Evolutionary conservation across 768 basidiomycete genomes (phyloP).

Genomic region (Astraeus odoratus): DNA sequence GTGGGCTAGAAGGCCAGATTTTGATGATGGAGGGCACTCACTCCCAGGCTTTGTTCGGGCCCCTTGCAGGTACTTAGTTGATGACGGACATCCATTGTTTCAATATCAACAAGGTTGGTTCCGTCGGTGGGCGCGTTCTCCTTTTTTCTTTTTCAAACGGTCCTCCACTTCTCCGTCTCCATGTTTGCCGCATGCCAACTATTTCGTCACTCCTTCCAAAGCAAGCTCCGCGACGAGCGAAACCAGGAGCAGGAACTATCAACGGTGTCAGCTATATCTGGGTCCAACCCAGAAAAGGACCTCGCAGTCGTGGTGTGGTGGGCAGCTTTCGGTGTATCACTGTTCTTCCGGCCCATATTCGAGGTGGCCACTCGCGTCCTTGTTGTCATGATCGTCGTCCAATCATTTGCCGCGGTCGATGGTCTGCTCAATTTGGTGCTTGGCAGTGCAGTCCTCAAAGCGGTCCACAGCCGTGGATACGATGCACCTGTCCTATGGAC

Average conservation of each 20-base stretch:
- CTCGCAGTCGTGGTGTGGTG: slow-evolving; percentile 8
- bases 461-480: slow-evolving; percentile 8
- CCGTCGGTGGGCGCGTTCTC: no score
- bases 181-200: slow-evolving; percentile 13
- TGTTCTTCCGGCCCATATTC: slow-evolving; percentile 7
- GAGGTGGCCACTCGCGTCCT: slow-evolving; percentile 7
- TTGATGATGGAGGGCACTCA: no score
- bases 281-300: slow-evolving; percentile 4
- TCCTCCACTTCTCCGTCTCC: no score
- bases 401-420: slow-evolving; percentile 6
- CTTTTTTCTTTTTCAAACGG: no score
- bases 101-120: no score
- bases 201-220: slow-evolving; percentile 4
- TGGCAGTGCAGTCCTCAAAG: slow-evolving; percentile 11
- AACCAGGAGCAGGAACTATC: background rate
- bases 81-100: no score
- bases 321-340: slow-evolving; percentile 6
- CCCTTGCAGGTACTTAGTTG: no score
- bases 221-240: background rate
- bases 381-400: slow-evolving; percentile 1
- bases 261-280: background rate
- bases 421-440: slow-evolving; percentile 8
- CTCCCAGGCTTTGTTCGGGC: no score
- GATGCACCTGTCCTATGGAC: slow-evolving; percentile 4
- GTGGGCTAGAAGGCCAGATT: no score